Evolutionary conservation across 1,284 basidiomycete genomes (phyloP).

Genomic region (Moesziomyces antarcticus): DNA sequence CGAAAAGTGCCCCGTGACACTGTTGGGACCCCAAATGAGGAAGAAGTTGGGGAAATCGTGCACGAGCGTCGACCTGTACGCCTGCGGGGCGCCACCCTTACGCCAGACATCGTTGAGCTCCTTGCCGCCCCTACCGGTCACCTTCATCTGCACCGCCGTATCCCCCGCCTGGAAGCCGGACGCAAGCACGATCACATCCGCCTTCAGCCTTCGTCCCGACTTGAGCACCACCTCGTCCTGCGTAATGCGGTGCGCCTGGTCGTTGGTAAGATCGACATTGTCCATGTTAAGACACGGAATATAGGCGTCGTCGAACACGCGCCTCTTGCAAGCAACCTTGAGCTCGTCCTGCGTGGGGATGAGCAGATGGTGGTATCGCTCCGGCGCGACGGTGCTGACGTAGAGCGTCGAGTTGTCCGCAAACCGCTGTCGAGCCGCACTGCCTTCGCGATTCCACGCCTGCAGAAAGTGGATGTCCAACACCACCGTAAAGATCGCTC

Average conservation of each 20-base stretch:
- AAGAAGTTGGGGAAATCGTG: slow-evolving; percentile 55
- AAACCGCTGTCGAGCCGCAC: slow-evolving; percentile 23
- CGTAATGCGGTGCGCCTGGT: slow-evolving; percentile 27
- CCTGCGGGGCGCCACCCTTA: slow-evolving; percentile 31
- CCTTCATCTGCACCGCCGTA: slow-evolving; percentile 28
- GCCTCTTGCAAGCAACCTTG: slow-evolving; percentile 49
- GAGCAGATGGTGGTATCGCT: slow-evolving; percentile 54
- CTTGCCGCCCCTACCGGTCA: slow-evolving; percentile 31
- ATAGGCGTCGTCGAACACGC: slow-evolving; percentile 52
- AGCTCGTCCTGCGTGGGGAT: slow-evolving; percentile 46
- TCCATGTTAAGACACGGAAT: slow-evolving; percentile 31
- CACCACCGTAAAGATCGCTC: slow-evolving; percentile 33
- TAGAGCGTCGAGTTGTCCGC: slow-evolving; percentile 29
- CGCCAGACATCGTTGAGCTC: slow-evolving; percentile 40
- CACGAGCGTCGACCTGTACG: slow-evolving; percentile 45
- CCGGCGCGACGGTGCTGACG: slow-evolving; percentile 45
- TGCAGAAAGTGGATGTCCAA: slow-evolving; percentile 37
- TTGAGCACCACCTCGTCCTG: slow-evolving; percentile 31
- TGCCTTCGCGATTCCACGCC: slow-evolving; percentile 25
- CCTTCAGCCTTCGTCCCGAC: slow-evolving; percentile 31
- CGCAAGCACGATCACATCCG: slow-evolving; percentile 46
- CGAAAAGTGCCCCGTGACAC: slow-evolving; percentile 48
- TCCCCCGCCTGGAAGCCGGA: slow-evolving; percentile 47
- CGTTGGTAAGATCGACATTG: slow-evolving; percentile 42
- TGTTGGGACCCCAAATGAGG: slow-evolving; percentile 48